A percentile compares a stretch with the other conserved stretches of the same genome.
Evolutionary conservation across 2,329 filamentous ascomycete species (phyloP).

Genomic region (Penicillium sp.): DNA sequence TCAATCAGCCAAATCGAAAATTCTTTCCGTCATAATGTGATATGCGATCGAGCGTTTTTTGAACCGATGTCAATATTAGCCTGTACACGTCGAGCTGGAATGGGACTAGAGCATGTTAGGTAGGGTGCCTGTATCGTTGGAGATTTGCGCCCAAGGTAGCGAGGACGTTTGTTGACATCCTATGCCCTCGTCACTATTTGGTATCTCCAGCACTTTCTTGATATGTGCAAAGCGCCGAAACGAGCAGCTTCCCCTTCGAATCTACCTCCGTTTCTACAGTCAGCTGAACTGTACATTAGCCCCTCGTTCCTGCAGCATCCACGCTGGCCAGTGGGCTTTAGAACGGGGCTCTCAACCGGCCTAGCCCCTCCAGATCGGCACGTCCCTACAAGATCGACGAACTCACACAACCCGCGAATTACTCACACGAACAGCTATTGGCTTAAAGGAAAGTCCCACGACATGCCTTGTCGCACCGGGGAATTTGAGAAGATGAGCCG

Average conservation of each 20-base stretch:
- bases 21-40: not conserved
- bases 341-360: conserved; percentile 2
- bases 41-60: not conserved
- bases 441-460: not conserved
- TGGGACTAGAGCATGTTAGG: not conserved
- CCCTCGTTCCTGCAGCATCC: conserved; percentile 35
- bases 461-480: conserved; percentile 2
- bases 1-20: conserved; percentile 15
- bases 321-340: conserved; percentile 16
- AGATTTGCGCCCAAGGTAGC: not conserved
- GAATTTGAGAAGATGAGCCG: not conserved
- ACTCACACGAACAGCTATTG: not conserved
- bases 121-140: not conserved
- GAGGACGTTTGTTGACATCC: not conserved
- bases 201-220: conserved; percentile 8
- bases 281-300: conserved; percentile 34
- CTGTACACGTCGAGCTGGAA: not conserved
- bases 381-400: conserved; percentile 15
- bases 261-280: conserved; percentile 6
- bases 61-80: not conserved
- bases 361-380: conserved; percentile 23
- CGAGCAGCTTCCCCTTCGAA: not conserved
- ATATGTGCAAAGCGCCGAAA: conserved; percentile 13
- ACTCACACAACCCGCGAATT: conserved; percentile 5
- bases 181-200: not conserved